Percentiles rank a stretch among this genome's conserved stretches.
phyloP scores from a whole-genome alignment of 2,329 filamentous ascomycete genomes.

The Aschersonia sp. region DNA sequence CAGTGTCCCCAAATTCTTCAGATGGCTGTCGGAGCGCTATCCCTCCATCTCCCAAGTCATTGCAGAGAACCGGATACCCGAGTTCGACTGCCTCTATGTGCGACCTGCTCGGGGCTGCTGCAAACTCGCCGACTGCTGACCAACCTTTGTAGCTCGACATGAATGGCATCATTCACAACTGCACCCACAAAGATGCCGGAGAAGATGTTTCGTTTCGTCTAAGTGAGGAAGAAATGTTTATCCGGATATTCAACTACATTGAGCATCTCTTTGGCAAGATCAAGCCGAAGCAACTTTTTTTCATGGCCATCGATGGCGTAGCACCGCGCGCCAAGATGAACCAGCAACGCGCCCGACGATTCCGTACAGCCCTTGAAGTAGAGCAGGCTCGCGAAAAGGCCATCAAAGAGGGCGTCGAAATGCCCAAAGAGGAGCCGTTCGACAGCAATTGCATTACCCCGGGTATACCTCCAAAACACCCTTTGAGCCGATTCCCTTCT shows the following conservation, averaged over 20 bases:
- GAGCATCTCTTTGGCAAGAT: constrained; percentile 98
- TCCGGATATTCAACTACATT: constrained; percentile 99
- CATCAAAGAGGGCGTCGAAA: constrained; percentile 71
- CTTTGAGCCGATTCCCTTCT: no score
- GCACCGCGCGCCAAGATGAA: constrained; percentile 99
- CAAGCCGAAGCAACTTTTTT: constrained; percentile 95
- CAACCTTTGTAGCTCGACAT: constrained; percentile 55
- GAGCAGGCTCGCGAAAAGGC: constrained; percentile 89
- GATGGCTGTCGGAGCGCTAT: constrained; percentile 99
- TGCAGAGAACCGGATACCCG: constrained; percentile 94
- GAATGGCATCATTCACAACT: constrained; percentile 99
- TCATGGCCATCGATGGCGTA: constrained; percentile 98
- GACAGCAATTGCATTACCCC: constrained; percentile 99
- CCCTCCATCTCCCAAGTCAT: constrained; percentile 97
- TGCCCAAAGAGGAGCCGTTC: constrained; percentile 90
- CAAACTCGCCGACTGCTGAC: constrained; percentile 7
- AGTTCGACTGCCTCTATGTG: constrained; percentile 94
- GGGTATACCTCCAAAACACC: constrained; percentile 26
- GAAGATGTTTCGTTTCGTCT: constrained; percentile 85
- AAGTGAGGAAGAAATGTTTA: constrained; percentile 98
- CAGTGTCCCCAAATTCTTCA: constrained; percentile 78
- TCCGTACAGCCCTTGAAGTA: constrained; percentile 82
- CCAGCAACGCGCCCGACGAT: constrained; percentile 88
- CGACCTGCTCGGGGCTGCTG: constrained; percentile 11
- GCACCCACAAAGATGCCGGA: constrained; percentile 83